These are phyloP conservation scores for Fusarium brevicatenulatum DNA, from an alignment of 2,329 filamentous ascomycete species.

Conservation along the genomic window DNA sequence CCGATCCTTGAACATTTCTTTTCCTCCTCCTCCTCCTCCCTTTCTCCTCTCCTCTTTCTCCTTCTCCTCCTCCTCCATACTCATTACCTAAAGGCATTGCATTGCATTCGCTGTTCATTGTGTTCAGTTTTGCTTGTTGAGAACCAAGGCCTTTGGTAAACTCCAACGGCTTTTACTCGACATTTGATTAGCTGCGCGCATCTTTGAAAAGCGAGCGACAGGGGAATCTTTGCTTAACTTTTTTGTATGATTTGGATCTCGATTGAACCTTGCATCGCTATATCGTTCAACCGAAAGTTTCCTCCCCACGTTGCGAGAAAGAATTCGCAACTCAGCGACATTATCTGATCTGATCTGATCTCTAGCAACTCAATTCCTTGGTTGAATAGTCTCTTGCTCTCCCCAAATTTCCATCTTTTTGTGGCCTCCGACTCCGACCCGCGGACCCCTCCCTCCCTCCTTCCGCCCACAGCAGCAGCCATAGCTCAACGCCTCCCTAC, in stretches of 20 bases:
- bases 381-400: background rate
- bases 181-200: background rate
- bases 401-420: slow-evolving; percentile 12
- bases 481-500: slow-evolving; percentile 19
- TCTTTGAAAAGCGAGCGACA: slow-evolving; percentile 12
- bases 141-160: background rate
- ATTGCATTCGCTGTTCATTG: background rate
- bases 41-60: slow-evolving; percentile 2
- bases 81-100: background rate
- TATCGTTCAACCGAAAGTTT: slow-evolving; percentile 11
- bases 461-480: slow-evolving; percentile 5
- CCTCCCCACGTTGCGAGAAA: background rate
- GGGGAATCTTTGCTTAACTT: background rate
- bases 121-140: slow-evolving; percentile 12
- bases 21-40: background rate
- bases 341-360: background rate
- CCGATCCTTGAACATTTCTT: slow-evolving; percentile 23
- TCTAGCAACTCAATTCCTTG: slow-evolving; percentile 3
- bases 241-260: slow-evolving; percentile 17
- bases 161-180: slow-evolving; percentile 3
- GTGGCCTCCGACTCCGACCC: slow-evolving; percentile 34
- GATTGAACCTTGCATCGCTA: slow-evolving; percentile 18
- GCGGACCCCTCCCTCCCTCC: slow-evolving; percentile 31
- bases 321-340: background rate
- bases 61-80: background rate